Base-by-base conservation (phyloP, 164 flowering plant genomes). In the Liquidambar formosana region DNA sequence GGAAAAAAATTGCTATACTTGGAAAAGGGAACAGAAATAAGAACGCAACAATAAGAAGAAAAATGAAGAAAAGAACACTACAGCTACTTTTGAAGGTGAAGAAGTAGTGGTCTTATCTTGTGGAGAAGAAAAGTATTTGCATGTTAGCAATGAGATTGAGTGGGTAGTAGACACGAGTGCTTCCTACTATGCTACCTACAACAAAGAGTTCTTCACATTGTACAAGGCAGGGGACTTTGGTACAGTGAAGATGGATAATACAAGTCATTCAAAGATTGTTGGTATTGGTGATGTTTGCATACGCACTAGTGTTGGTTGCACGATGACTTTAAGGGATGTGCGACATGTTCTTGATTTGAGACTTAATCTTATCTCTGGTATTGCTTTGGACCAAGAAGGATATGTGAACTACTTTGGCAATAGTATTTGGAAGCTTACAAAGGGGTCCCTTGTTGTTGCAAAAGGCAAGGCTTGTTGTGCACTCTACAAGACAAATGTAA, bases 301-400 rank as follows among this genome's bases (percentile, higher is more conserved):
- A 6, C 8, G 18, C 26, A 21, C 48, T 0, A 16, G 11, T 44
- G 54, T 44, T 44, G 63, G 71, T 14, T 43, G 63, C 23, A 43
- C 0, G 43, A 14, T 67, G 2, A 46, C 0, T 13, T 49, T 69
- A 54, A 61, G 51, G 19, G 52, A 43, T 62, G 43, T 60, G 15
- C 41, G 28, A 18, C 67, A 75, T 70, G 22, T 75, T 41, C 71
- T 64, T 10, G n/a, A 75, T 4, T 15, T 75, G 19, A 56, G 38
- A 11, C 41, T 44, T 1, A 69, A 64, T 70, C 21, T 65, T 15
- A 16, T 75, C 1, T 58, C 47, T 58, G 51, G 21, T 0, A 22
- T 27, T 47, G 21, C 56, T 1, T 23, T 60, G 16, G 77, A 69
- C 44, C 5, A 59, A 16, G 44, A 69, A 26, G 72, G 64, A 2